Evolutionary conservation across 768 basidiomycete genomes (phyloP).

Genomic region (Mycena chlorophos): DNA sequence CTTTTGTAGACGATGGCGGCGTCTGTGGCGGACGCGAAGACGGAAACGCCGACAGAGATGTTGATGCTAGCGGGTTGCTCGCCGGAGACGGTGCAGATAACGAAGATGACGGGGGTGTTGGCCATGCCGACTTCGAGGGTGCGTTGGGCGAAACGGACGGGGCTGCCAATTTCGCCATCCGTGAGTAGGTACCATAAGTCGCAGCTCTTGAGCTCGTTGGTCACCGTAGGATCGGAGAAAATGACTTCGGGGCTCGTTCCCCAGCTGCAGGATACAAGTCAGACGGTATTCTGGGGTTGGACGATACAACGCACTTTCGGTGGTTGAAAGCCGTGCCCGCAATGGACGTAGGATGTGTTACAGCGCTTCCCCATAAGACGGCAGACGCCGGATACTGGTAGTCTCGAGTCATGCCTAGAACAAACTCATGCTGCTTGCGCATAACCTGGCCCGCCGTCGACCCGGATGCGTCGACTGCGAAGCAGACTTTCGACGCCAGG

Average conservation of each 20-base stretch:
- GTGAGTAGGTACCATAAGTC: slow-evolving; percentile 21
- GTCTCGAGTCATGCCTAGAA: slow-evolving; percentile 7
- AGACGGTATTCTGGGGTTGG: neutral
- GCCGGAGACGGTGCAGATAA: slow-evolving; percentile 12
- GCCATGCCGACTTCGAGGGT: slow-evolving; percentile 21
- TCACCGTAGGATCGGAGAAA: slow-evolving; percentile 6
- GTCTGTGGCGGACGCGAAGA: slow-evolving; percentile 19
- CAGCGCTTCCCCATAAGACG: slow-evolving; percentile 16
- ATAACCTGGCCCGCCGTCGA: slow-evolving; percentile 15
- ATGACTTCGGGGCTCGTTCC: slow-evolving; percentile 15
- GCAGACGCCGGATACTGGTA: slow-evolving; percentile 11
- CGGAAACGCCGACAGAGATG: slow-evolving; percentile 18
- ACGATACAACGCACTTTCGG: slow-evolving; percentile 11
- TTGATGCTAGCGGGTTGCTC: slow-evolving; percentile 3
- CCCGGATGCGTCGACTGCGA: slow-evolving; percentile 16
- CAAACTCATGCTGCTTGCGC: slow-evolving; percentile 16
- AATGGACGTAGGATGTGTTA: neutral
- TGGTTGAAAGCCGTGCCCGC: slow-evolving; percentile 3
- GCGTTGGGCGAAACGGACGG: slow-evolving; percentile 13
- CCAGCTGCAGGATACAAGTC: slow-evolving; percentile 7
- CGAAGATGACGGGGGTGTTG: slow-evolving; percentile 20
- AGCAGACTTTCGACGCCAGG: too few relatives aligned
- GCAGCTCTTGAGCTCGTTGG: slow-evolving; percentile 16
- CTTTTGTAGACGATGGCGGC: slow-evolving; percentile 19
- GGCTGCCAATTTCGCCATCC: slow-evolving; percentile 15